A percentile compares a stretch with the other conserved stretches of the same genome.
phyloP scores from a whole-genome alignment of 495 filamentous ascomycete genomes.

The Penicillium angulare region DNA sequence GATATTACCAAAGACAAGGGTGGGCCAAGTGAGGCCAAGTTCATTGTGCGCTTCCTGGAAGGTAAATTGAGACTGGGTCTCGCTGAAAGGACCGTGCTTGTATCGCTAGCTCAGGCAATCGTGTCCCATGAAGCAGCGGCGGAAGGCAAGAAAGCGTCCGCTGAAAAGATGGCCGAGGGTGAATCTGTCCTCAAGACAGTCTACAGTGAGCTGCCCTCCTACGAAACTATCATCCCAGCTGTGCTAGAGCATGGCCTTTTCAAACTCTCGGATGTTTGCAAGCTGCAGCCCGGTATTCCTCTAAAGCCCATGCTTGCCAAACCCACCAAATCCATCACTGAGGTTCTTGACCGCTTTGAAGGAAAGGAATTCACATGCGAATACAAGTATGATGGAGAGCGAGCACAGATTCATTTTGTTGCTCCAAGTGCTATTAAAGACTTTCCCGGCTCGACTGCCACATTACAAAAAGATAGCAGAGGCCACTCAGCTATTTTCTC shows the following conservation, averaged over 20 bases:
- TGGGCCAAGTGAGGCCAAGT: constrained; percentile 92
- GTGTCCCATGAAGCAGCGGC: constrained; percentile 74
- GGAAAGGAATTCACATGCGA: constrained; percentile 95
- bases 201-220: constrained; percentile 92
- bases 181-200: constrained; percentile 85
- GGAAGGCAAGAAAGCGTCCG: constrained; percentile 64
- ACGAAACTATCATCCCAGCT: constrained; percentile 89
- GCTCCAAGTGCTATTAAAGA: constrained; percentile 73
- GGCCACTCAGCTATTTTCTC: constrained; percentile 91
- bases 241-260: constrained; percentile 84
- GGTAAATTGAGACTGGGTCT: constrained; percentile 89
- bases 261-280: constrained; percentile 79
- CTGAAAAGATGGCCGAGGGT: constrained; percentile 73
- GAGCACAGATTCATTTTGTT: constrained; percentile 96
- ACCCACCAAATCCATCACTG: constrained; percentile 97
- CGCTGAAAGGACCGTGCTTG: constrained; percentile 88
- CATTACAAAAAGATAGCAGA: constrained; percentile 51
- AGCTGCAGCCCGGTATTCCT: constrained; percentile 88
- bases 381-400: constrained; percentile 97
- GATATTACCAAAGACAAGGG: constrained; percentile 93
- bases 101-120: constrained; percentile 83
- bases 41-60: constrained; percentile 85
- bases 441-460: constrained; percentile 49
- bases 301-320: constrained; percentile 99
- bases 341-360: constrained; percentile 96